phyloP scores from a whole-genome alignment of 1,284 basidiomycete genomes.

The Apiotrichum sp. region DNA sequence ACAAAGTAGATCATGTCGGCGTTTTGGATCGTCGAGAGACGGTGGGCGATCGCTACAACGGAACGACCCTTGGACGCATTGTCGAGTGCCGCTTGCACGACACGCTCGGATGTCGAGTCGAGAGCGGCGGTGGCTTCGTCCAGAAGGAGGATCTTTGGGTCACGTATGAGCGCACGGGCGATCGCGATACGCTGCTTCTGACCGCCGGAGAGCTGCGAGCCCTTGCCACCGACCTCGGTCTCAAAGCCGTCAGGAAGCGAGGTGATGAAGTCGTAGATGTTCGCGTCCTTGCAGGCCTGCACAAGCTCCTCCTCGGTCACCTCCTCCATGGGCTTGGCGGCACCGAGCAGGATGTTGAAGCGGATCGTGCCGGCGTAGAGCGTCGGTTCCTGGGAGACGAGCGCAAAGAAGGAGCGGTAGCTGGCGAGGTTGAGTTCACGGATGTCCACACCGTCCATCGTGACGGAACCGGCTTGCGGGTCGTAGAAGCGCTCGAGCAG shows the following conservation, averaged over 20 bases:
- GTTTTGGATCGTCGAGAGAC: conserved; percentile 87
- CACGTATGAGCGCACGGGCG: conserved; percentile 87
- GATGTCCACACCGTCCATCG: conserved; percentile 73
- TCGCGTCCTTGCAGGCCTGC: conserved; percentile 73
- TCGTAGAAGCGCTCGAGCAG: conserved; percentile 55
- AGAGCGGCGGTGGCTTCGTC: conserved; percentile 94
- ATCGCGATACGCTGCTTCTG: conserved; percentile 84
- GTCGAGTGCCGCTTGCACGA: conserved; percentile 91
- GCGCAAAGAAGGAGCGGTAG: conserved; percentile 74
- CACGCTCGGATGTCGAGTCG: conserved; percentile 86
- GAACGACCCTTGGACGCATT: conserved; percentile 82
- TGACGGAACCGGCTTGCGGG: conserved; percentile 45
- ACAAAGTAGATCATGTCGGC: conserved; percentile 92
- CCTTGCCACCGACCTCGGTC: conserved; percentile 89
- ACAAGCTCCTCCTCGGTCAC: conserved; percentile 86
- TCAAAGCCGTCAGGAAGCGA: conserved; percentile 84
- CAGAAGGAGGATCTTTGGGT: conserved; percentile 84
- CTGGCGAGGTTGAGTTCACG: conserved; percentile 72
- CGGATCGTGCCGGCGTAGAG: conserved; percentile 80
- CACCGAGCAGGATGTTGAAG: conserved; percentile 85
- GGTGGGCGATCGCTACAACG: conserved; percentile 86
- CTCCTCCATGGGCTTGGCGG: conserved; percentile 67
- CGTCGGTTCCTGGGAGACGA: conserved; percentile 92
- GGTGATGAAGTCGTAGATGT: conserved; percentile 81
- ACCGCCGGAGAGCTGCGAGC: conserved; percentile 75